These are phyloP conservation scores for Malus hybrid DNA, from an alignment of 331 rosid genomes.

Conservation along the genomic window DNA sequence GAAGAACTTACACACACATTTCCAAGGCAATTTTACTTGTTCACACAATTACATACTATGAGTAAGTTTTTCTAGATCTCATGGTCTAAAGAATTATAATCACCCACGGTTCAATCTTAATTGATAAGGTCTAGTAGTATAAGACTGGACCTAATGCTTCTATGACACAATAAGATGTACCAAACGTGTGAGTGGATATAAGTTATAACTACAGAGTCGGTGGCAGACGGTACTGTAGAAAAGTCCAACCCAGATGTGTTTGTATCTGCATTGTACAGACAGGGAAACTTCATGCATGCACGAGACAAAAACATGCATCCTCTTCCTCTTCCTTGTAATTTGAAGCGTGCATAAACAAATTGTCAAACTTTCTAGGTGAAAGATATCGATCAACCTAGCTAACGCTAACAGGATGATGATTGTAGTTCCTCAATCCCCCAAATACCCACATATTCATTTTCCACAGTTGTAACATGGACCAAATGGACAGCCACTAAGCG, in stretches of 20 bases:
- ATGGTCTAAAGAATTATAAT: no score
- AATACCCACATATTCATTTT: neutral
- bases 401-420: neutral
- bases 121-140: no score
- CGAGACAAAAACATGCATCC: neutral
- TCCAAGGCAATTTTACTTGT: neutral
- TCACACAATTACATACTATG: neutral
- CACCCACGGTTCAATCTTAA: no score
- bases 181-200: neutral
- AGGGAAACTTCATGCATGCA: no score
- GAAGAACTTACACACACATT: neutral
- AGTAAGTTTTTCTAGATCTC: neutral
- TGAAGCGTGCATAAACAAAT: neutral
- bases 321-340: neutral
- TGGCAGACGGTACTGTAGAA: neutral
- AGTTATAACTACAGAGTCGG: no score
- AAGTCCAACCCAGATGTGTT: neutral
- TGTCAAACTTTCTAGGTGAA: conserved; percentile 1
- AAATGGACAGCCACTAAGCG: neutral
- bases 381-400: conserved; percentile 8
- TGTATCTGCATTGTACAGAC: neutral
- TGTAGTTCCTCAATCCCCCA: neutral
- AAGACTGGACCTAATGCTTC: no score
- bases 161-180: neutral
- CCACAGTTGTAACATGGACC: neutral